Evolutionary conservation across 192 early-diverging fungal genomes (phyloP).

Genomic region (Podila horticola): DNA sequence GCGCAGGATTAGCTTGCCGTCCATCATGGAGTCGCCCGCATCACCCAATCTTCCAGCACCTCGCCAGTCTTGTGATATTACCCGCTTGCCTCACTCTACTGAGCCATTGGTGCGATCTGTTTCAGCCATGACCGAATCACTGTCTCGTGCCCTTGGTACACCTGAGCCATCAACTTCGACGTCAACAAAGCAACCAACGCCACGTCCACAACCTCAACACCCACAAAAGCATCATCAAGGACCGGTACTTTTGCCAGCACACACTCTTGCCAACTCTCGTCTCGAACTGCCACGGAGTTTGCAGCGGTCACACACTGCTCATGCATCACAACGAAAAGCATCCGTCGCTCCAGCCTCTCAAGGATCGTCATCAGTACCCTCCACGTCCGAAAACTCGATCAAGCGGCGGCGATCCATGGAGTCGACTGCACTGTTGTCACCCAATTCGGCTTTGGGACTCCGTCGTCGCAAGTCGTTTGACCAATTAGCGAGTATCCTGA

Average conservation of each 20-base stretch:
- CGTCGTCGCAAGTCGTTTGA: slow-evolving; percentile 46
- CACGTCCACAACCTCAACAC: background rate
- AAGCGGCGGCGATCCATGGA: slow-evolving; percentile 43
- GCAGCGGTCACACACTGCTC: slow-evolving; percentile 34
- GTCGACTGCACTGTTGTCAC: slow-evolving; percentile 26
- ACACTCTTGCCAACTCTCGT: background rate
- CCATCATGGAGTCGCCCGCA: slow-evolving; percentile 35
- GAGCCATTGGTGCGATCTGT: slow-evolving; percentile 34
- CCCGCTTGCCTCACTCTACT: slow-evolving; percentile 36
- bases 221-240: background rate
- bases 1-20: slow-evolving; percentile 40
- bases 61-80: slow-evolving; percentile 44
- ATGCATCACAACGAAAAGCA: slow-evolving; percentile 4
- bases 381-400: slow-evolving; percentile 2
- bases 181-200: background rate
- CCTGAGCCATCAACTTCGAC: slow-evolving; percentile 10
- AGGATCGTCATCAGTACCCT: background rate
- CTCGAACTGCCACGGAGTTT: slow-evolving; percentile 8
- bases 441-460: slow-evolving; percentile 7
- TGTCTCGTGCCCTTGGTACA: slow-evolving; percentile 8
- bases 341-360: background rate
- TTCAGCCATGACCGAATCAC: slow-evolving; percentile 16
- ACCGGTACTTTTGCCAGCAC: slow-evolving; percentile 4
- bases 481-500: slow-evolving; percentile 3
- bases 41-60: slow-evolving; percentile 30